phyloP scores from a whole-genome alignment of 331 rosid genomes.

The Cydonia oblonga region DNA sequence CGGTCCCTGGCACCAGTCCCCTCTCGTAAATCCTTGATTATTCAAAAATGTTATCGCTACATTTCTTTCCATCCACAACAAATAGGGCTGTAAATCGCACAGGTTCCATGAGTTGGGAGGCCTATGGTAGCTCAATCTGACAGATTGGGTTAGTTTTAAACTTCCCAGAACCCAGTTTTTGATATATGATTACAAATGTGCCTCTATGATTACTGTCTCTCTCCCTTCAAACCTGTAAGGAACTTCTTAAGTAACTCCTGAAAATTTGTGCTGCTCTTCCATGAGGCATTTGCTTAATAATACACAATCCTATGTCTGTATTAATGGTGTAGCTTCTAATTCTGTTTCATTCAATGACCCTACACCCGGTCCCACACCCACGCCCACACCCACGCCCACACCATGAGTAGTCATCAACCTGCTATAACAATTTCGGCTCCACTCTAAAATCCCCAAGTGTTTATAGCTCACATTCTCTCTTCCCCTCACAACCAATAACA shows the following conservation, averaged over 20 bases:
- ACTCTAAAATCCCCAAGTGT: background rate
- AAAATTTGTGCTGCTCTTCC: background rate
- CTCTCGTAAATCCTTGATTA: background rate
- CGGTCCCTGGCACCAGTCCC: background rate
- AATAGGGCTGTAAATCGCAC: background rate
- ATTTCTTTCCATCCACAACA: too few relatives aligned
- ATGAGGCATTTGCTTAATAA: background rate
- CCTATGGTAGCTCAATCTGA: too few relatives aligned
- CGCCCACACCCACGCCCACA: background rate
- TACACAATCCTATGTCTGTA: background rate
- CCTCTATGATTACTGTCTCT: background rate
- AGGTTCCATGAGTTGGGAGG: background rate
- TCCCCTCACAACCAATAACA: background rate
- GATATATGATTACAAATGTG: background rate
- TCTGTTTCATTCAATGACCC: background rate
- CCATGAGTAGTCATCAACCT: background rate
- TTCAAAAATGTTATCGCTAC: background rate
- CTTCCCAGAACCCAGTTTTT: background rate
- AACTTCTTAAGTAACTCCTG: background rate
- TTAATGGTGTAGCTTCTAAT: background rate
- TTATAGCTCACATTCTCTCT: background rate
- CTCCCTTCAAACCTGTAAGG: background rate
- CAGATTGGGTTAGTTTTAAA: background rate
- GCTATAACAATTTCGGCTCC: background rate
- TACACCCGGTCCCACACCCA: background rate